phyloP scores from a whole-genome alignment of 495 filamentous ascomycete genomes.

The Hypoxylon fragiforme region DNA sequence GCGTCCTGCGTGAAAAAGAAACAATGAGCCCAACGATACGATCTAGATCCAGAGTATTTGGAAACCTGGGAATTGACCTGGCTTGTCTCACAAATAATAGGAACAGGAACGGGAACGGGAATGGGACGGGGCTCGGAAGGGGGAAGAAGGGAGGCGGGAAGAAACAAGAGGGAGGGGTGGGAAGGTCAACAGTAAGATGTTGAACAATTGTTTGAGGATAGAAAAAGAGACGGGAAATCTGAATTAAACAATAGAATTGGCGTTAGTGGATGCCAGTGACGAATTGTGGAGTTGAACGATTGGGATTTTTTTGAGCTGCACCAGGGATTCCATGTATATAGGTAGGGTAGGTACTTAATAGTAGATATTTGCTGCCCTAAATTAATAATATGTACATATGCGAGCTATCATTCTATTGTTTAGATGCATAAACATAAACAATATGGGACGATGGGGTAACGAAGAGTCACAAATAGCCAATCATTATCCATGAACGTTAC shows the following conservation, averaged over 20 bases:
- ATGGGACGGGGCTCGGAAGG: slow-evolving; percentile 1
- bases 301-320: neutral
- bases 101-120: slow-evolving; percentile 7
- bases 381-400: too few species aligned
- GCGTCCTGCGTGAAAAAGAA: slow-evolving; percentile 29
- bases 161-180: slow-evolving; percentile 21
- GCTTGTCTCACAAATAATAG: slow-evolving; percentile 35
- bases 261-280: neutral
- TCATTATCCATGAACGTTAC: slow-evolving; percentile 21
- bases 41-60: slow-evolving; percentile 30
- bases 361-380: too few species aligned
- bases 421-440: too few species aligned
- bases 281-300: neutral
- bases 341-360: too few species aligned
- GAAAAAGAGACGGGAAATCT: slow-evolving; percentile 29
- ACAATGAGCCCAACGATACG: slow-evolving; percentile 25
- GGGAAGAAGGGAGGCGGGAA: slow-evolving; percentile 24
- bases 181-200: slow-evolving; percentile 11
- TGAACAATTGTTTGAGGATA: slow-evolving; percentile 28
- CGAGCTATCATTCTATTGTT: too few species aligned
- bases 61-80: slow-evolving; percentile 20
- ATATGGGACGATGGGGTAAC: slow-evolving; percentile 3
- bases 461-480: too few species aligned
- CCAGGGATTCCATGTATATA: neutral
- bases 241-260: slow-evolving; percentile 30